phyloP scores from a whole-genome alignment of 768 basidiomycete species.

The Steccherinum ochraceum region DNA sequence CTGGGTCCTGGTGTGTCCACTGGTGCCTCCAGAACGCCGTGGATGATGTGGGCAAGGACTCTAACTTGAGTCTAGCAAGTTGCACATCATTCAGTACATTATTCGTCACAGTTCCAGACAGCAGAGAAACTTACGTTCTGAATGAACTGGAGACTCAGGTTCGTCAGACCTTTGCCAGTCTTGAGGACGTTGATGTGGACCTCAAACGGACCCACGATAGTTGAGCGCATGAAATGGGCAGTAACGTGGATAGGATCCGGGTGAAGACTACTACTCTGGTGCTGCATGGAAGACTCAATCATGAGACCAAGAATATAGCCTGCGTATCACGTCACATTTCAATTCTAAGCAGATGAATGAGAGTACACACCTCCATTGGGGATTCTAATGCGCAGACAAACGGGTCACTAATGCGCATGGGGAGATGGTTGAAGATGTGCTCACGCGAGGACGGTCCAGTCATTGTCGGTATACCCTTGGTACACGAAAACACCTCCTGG shows the following conservation, averaged over 20 bases:
- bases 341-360: neutral
- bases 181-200: slow-evolving; percentile 44
- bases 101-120: neutral
- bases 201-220: slow-evolving; percentile 34
- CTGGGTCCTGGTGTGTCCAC: slow-evolving; percentile 17
- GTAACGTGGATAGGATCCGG: slow-evolving; percentile 54
- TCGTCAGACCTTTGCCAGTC: slow-evolving; percentile 46
- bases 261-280: slow-evolving; percentile 43
- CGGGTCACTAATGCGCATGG: neutral
- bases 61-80: slow-evolving; percentile 22
- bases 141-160: slow-evolving; percentile 51
- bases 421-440: neutral
- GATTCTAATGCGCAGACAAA: neutral
- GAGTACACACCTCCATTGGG: slow-evolving; percentile 7
- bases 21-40: slow-evolving; percentile 37
- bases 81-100: neutral
- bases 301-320: slow-evolving; percentile 55
- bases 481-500: slow-evolving; percentile 4
- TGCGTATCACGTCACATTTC: slow-evolving; percentile 15
- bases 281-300: slow-evolving; percentile 45
- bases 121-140: slow-evolving; percentile 39
- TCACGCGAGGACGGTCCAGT: slow-evolving; percentile 8
- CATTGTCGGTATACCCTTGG: slow-evolving; percentile 1
- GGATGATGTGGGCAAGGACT: slow-evolving; percentile 50
- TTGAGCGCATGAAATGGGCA: slow-evolving; percentile 49